Evolutionary conservation across 306 rosid species (phyloP).

Genomic region (Castanea sativa): DNA sequence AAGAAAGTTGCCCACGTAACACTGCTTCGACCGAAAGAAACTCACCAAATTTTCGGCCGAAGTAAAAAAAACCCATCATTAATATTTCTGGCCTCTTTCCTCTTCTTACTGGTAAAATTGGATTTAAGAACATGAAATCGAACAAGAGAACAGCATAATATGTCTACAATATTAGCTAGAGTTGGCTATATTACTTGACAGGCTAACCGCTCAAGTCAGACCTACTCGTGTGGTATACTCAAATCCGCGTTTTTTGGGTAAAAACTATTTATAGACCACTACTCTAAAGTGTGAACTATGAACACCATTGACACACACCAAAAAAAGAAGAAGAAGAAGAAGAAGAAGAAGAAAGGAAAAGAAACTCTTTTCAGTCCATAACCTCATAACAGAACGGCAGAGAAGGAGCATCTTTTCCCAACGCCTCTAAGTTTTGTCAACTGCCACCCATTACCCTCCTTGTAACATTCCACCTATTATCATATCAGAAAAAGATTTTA

Average conservation of each 20-base stretch:
- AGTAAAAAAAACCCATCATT: too few species aligned
- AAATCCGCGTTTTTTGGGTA: neutral
- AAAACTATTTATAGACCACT: neutral
- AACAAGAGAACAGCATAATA: too few species aligned
- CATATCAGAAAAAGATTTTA: neutral
- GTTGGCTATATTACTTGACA: neutral
- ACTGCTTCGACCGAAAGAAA: too few species aligned
- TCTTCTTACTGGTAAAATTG: too few species aligned
- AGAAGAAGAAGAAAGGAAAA: too few species aligned
- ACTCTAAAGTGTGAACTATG: neutral
- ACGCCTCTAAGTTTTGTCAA: slow-evolving; percentile 28
- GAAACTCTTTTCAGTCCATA: neutral
- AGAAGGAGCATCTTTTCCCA: slow-evolving; percentile 45
- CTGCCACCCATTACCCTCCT: slow-evolving; percentile 41
- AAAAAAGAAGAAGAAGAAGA: too few species aligned
- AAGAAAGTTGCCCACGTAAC: too few species aligned
- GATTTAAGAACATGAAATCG: too few species aligned
- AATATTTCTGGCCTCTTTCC: too few species aligned
- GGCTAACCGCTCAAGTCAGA: neutral
- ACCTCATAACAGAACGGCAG: slow-evolving; percentile 36
- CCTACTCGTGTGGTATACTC: neutral
- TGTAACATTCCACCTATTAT: slow-evolving; percentile 46
- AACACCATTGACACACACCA: neutral
- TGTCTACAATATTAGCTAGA: too few species aligned
- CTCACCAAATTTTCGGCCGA: too few species aligned